Conservation (phyloP, 1,284 basidiomycete genomes). For the Vanrija sp. region DNA sequence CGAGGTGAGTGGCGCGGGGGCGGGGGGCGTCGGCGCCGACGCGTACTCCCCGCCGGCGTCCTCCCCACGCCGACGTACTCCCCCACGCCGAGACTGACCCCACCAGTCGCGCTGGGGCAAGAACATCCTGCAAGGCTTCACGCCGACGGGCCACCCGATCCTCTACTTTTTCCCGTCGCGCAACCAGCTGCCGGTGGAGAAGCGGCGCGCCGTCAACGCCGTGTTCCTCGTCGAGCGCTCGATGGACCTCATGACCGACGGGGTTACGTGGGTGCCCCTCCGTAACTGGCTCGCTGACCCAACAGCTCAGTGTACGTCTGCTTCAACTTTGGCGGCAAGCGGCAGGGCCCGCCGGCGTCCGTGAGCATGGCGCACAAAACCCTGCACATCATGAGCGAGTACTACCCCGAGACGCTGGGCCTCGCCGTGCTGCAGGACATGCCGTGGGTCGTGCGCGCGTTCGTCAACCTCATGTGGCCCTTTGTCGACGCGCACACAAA, state of each 20-base stretch:
- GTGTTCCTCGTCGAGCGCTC: constrained; percentile 41
- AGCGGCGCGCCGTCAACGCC: constrained; percentile 24
- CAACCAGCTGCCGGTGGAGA: constrained; percentile 27
- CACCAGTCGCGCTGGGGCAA: constrained; percentile 28
- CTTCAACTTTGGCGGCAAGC: constrained; percentile 44
- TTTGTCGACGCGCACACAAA: constrained; percentile 41
- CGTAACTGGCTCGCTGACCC: constrained; percentile 5
- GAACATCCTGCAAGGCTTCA: constrained; percentile 29
- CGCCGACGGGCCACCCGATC: constrained; percentile 22
- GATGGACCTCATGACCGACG: constrained; percentile 35
- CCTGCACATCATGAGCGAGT: constrained; percentile 26
- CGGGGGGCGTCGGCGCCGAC: too few relatives aligned
- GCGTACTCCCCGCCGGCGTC: background rate
- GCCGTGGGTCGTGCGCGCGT: constrained; percentile 36
- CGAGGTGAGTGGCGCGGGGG: constrained; percentile 24
- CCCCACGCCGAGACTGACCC: background rate
- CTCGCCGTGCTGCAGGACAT: constrained; percentile 32
- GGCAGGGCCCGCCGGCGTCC: constrained; percentile 35
- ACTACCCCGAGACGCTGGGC: constrained; percentile 37
- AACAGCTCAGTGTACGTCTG: constrained; percentile 28
- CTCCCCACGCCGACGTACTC: background rate
- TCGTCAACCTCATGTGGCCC: constrained; percentile 43
- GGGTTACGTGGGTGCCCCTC: constrained; percentile 31
- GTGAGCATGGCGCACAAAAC: constrained; percentile 26
- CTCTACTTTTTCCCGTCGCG: constrained; percentile 33